These are phyloP conservation scores for Lepidium africanum DNA, from an alignment of 345 rosid species.

Conservation along the genomic window DNA sequence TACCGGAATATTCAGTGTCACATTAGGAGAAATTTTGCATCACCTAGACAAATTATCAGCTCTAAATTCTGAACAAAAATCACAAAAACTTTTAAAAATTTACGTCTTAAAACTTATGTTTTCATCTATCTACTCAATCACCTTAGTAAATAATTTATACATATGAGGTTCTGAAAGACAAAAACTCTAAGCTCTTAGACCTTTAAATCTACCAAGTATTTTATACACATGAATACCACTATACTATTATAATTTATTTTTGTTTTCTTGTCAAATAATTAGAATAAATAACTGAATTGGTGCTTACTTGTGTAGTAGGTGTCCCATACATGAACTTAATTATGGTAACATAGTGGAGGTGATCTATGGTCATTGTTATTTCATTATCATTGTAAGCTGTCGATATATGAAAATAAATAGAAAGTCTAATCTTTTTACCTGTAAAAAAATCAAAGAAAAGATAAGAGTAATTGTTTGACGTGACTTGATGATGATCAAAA, in stretches of 20 bases:
- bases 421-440: background rate
- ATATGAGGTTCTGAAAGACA: no score
- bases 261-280: background rate
- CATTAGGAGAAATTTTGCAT: no score
- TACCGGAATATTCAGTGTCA: no score
- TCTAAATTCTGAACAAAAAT: no score
- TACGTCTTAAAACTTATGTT: no score
- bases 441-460: background rate
- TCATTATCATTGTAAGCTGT: background rate
- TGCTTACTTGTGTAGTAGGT: background rate
- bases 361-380: background rate
- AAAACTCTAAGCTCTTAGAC: no score
- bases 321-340: background rate
- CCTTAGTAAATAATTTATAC: no score
- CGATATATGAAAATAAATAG: background rate
- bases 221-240: no score
- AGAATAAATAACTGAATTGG: background rate
- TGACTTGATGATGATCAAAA: slow-evolving; percentile 11
- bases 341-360: background rate
- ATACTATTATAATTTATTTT: background rate
- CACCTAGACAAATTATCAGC: no score
- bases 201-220: no score
- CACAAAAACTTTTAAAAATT: no score
- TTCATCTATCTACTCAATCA: no score
- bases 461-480: slow-evolving; percentile 4